Evolutionary conservation across 2,329 filamentous ascomycete species (phyloP).

Genomic region (Juglanconis juglandina): DNA sequence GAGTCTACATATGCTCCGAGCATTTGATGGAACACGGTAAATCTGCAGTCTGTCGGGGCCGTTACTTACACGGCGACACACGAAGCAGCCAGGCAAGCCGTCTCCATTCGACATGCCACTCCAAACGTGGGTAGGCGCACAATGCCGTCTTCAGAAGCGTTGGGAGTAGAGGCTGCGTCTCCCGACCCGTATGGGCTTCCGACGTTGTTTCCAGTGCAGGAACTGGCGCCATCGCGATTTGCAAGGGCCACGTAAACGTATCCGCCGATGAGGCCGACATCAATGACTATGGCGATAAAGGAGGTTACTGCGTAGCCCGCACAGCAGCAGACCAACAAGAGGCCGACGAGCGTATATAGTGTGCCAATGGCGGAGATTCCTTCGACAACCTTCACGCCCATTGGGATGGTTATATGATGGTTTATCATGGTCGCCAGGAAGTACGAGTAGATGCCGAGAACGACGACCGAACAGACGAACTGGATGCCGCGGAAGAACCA

Average conservation of each 20-base stretch:
- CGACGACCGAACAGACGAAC: constrained; percentile 58
- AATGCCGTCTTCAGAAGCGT: constrained; percentile 38
- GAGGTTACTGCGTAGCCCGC: constrained; percentile 63
- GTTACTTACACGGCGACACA: constrained; percentile 57
- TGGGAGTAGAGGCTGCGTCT: constrained; percentile 37
- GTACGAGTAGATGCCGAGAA: constrained; percentile 65
- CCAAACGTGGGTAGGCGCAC: constrained; percentile 15
- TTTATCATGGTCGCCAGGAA: constrained; percentile 60
- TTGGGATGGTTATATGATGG: constrained; percentile 50
- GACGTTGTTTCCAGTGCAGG: constrained; percentile 50
- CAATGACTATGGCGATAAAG: constrained; percentile 58
- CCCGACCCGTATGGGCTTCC: constrained; percentile 58
- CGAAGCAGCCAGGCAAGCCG: constrained; percentile 60
- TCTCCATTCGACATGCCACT: constrained; percentile 57
- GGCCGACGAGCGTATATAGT: constrained; percentile 59
- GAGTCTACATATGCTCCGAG: no score
- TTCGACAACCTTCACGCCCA: constrained; percentile 57
- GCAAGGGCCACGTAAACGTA: constrained; percentile 65
- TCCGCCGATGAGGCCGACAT: constrained; percentile 58
- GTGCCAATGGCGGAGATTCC: constrained; percentile 60
- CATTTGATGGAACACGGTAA: no score
- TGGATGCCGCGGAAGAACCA: constrained; percentile 58
- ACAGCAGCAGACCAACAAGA: constrained; percentile 61
- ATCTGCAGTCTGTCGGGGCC: no score
- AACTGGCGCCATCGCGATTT: constrained; percentile 55